Conservation (phyloP, 345 rosid species). For the Brassica juncea region DNA sequence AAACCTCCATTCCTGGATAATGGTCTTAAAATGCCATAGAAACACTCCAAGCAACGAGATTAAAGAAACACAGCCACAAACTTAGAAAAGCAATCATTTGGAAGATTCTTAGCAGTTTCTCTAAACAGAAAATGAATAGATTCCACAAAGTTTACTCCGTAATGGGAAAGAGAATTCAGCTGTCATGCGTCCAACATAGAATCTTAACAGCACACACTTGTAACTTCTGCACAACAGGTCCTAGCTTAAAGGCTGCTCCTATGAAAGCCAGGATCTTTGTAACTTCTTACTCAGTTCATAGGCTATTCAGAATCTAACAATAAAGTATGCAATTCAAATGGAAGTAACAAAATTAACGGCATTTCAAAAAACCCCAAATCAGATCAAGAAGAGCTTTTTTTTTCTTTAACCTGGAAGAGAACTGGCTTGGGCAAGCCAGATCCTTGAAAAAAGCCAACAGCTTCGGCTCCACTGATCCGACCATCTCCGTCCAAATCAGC, state of each 20-base stretch:
- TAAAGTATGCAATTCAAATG: constrained; percentile 6
- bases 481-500: constrained; percentile 99
- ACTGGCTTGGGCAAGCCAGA: constrained; percentile 81
- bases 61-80: not conserved
- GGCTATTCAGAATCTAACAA: not conserved
- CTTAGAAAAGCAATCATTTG: not conserved
- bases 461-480: constrained; percentile 88
- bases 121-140: not conserved
- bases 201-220: not conserved
- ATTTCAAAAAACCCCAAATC: constrained; percentile 20
- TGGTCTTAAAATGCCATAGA: too few relatives aligned
- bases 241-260: constrained; percentile 6
- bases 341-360: not conserved
- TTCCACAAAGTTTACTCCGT: not conserved
- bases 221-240: constrained; percentile 18
- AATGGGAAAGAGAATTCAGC: not conserved
- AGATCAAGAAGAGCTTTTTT: constrained; percentile 13
- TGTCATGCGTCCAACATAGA: constrained; percentile 21
- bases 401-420: constrained; percentile 68
- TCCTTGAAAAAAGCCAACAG: constrained; percentile 88
- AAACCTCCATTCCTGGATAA: too few relatives aligned
- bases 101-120: constrained; percentile 3
- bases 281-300: not conserved
- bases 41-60: not conserved
- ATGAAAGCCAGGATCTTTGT: not conserved